Conservation (phyloP, 768 basidiomycete species). For the Rhodotorula taiwanensis region DNA sequence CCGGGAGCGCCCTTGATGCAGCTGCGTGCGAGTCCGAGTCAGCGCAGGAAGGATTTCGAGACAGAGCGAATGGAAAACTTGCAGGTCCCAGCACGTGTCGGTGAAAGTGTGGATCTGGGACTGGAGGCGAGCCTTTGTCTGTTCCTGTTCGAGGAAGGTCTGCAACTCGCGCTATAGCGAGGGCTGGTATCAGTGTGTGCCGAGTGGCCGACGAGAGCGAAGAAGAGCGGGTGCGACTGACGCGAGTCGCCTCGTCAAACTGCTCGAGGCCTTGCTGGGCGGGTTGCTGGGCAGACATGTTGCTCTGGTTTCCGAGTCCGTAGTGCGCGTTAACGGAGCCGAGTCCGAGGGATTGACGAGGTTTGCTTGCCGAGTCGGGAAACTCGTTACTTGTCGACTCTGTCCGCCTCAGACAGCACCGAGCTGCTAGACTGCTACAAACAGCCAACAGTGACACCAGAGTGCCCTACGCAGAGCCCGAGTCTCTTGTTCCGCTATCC, state of each 20-base stretch:
- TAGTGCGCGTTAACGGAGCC: background rate
- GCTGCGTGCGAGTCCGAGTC: constrained; percentile 59
- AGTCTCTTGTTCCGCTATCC: too few relatives aligned
- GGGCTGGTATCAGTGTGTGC: background rate
- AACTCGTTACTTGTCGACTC: too few relatives aligned
- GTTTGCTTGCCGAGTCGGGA: too few relatives aligned
- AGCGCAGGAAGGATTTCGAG: constrained; percentile 59
- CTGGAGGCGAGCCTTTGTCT: constrained; percentile 57
- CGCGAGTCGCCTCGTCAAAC: constrained; percentile 23
- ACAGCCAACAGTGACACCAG: too few relatives aligned
- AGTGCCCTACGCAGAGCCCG: too few relatives aligned
- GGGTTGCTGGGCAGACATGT: background rate
- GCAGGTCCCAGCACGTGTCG: constrained; percentile 67
- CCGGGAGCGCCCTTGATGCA: constrained; percentile 75
- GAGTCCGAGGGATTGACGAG: too few relatives aligned
- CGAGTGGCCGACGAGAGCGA: background rate
- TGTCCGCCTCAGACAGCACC: too few relatives aligned
- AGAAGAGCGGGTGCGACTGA: background rate
- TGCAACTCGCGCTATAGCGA: constrained; percentile 54
- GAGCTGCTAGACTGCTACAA: too few relatives aligned
- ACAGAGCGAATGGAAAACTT: constrained; percentile 36
- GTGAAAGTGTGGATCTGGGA: constrained; percentile 64
- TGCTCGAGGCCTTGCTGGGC: constrained; percentile 13
- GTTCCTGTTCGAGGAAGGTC: constrained; percentile 71
- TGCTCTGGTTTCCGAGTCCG: too few relatives aligned